These are phyloP conservation scores for Excoecaria cochinchinensis DNA, from an alignment of 345 rosid genomes.

Conservation along the genomic window DNA sequence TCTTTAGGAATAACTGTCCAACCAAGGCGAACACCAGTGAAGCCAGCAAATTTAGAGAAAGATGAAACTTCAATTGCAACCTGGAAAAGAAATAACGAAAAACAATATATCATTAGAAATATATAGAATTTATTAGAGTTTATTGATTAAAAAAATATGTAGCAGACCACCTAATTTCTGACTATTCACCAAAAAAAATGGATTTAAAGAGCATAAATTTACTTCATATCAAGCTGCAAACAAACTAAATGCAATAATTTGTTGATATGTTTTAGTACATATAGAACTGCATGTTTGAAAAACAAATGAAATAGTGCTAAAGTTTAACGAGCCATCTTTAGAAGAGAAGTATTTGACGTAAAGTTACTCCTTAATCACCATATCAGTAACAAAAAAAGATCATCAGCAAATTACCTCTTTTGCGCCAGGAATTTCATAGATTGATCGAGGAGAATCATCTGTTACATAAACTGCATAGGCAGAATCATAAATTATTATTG, in stretches of 20 bases:
- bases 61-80: conserved; percentile 25
- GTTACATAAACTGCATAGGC: conserved; percentile 11
- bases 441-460: conserved; percentile 19
- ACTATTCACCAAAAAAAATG: no score
- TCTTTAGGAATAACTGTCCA: conserved; percentile 26
- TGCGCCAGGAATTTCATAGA: conserved; percentile 23
- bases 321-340: not conserved
- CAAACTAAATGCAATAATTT: not conserved
- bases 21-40: conserved; percentile 21
- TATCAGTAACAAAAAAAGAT: not conserved
- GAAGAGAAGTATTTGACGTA: not conserved
- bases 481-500: conserved; percentile 17
- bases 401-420: conserved; percentile 4
- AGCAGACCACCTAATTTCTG: no score
- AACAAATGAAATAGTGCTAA: not conserved
- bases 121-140: no score
- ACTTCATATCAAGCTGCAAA: not conserved
- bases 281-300: not conserved
- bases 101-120: not conserved
- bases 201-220: not conserved
- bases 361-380: not conserved
- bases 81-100: not conserved
- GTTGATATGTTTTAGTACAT: not conserved
- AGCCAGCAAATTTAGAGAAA: conserved; percentile 25
- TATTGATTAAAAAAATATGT: no score